Conservation (phyloP, 2,329 filamentous ascomycete species). For the Pseudogymnoascus sp. region DNA sequence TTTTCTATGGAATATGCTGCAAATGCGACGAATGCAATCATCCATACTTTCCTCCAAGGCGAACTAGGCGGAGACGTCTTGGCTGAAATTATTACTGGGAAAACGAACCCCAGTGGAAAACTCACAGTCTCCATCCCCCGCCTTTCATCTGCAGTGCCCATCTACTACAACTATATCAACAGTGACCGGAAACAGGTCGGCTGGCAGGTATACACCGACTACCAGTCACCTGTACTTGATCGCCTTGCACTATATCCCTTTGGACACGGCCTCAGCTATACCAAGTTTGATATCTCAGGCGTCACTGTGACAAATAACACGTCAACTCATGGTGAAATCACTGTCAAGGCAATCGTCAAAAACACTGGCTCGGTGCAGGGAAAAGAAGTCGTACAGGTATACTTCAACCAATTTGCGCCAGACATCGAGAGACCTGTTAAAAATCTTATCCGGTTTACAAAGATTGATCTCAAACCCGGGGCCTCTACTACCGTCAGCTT, state of each 20-base stretch:
- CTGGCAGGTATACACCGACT: background rate
- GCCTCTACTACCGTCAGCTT: background rate
- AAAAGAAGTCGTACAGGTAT: background rate
- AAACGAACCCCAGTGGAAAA: background rate
- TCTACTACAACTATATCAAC: background rate
- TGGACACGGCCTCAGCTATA: background rate
- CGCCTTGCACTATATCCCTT: background rate
- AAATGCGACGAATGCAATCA: background rate
- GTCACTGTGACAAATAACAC: background rate
- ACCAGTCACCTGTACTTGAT: background rate
- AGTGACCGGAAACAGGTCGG: background rate
- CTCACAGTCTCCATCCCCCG: background rate
- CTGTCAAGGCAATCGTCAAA: background rate
- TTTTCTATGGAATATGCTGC: background rate
- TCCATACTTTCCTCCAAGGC: background rate
- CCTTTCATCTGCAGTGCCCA: background rate
- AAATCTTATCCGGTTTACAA: background rate
- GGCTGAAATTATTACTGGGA: background rate
- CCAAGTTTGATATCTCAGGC: background rate
- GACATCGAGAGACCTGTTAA: constrained; percentile 1
- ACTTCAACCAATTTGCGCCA: background rate
- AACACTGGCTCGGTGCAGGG: background rate
- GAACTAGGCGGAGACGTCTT: background rate
- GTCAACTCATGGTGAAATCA: background rate
- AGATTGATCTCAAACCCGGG: background rate